Conservation (phyloP, 306 rosid genomes). For the Inga oerstediana region DNA sequence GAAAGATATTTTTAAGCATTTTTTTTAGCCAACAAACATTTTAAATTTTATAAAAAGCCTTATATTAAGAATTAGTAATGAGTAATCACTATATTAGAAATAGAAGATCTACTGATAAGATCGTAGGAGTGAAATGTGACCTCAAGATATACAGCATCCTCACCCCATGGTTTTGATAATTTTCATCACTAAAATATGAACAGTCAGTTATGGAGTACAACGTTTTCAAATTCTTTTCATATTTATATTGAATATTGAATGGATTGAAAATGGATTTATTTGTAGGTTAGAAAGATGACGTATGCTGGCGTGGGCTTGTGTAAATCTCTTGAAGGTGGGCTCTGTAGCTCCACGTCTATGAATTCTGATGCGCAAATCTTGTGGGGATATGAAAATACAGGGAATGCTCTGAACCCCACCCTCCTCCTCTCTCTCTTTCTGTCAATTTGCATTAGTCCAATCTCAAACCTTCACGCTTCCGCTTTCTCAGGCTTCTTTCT, state of each 20-base stretch:
- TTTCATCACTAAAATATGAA: no score
- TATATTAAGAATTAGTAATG: no score
- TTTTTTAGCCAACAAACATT: no score
- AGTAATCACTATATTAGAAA: no score
- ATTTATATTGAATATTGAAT: no score
- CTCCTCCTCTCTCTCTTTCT: constrained; percentile 29
- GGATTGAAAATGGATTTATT: not conserved
- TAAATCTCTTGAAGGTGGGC: constrained; percentile 47
- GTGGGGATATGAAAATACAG: constrained; percentile 62
- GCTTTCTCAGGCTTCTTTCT: not conserved
- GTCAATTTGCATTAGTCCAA: constrained; percentile 13
- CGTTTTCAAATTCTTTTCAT: no score
- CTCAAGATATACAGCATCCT: not conserved
- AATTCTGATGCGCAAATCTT: constrained; percentile 56
- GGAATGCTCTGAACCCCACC: constrained; percentile 25
- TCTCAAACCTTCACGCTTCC: not conserved
- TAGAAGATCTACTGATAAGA: no score
- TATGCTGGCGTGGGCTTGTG: constrained; percentile 21
- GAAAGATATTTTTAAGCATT: no score
- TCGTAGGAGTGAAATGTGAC: not conserved
- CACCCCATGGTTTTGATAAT: not conserved
- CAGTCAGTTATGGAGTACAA: no score
- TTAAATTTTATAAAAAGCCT: no score
- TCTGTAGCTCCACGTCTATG: constrained; percentile 35
- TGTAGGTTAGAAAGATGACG: not conserved